Evolutionary conservation across 371 early-diverging fungal genomes (phyloP), one percentile per base, ranked within the genome.

Genomic region (Mucor indicus): DNA sequence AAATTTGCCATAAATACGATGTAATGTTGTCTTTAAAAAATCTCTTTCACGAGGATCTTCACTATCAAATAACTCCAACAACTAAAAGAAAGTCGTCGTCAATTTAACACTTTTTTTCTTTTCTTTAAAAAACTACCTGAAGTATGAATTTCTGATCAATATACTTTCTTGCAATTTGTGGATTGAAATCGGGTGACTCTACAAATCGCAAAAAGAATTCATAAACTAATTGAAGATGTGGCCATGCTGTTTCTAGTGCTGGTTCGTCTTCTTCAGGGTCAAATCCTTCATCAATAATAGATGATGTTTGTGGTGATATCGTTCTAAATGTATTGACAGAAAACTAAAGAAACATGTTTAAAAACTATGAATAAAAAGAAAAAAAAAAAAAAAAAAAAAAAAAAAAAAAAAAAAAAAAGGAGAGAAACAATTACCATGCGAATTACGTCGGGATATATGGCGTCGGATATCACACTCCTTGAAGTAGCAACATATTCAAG

Each of bases 11-110:
- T 98, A 98, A 32, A 98, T 93, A 25, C 98, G 76, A 65, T 98
- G 98, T 32, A 98, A 75, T 12, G 92, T 96, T 3, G 98, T 98
- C 64, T 98, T 98, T 33, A 97, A 72, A 56, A 94, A 94, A 63
- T 98, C 98, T 38, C 98, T 84, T 77, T 98, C 98, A 35, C 98
- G 84, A 10, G 96, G 96, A 76, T 98, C 98, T 72, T 97, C 98
- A 60, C 91, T 92, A 64, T 98, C 95, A 66, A 98, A 98, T 13
- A 98, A 67, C 38, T 93, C 96, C 29, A 98, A 77, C 5, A 98
- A 68, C 90, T 93, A 63, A 29, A 10, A 15, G 17, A 13, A 15
- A 6, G 1, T 19, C 15, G 5, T 3, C n/a, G 12, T 5, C 87
- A 48, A 7, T 19, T 16, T 25, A 9, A 32, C 15, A 8, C 23